Evolutionary conservation across 345 rosid species (phyloP).

Genomic region (Citrus mangshanensis): DNA sequence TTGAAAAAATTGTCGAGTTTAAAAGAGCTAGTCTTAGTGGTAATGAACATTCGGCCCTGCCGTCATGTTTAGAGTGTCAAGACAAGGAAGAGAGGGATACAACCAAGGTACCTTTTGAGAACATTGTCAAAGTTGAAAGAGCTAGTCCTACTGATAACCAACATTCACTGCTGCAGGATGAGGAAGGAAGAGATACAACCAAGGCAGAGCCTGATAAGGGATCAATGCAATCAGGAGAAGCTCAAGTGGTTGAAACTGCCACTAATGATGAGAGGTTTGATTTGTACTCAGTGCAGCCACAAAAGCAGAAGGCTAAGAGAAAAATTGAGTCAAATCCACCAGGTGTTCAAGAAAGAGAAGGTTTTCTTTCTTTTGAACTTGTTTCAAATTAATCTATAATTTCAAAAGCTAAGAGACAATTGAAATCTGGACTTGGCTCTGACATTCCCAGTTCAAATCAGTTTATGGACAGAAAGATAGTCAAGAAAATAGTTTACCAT

Average conservation of each 20-base stretch:
- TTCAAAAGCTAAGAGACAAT: too few relatives aligned
- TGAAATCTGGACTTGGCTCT: too few relatives aligned
- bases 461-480: constrained; percentile 21
- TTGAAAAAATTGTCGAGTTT: too few relatives aligned
- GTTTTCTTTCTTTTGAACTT: too few relatives aligned
- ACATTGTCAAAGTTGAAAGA: constrained; percentile 2
- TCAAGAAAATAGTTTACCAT: constrained; percentile 21
- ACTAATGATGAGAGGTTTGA: constrained; percentile 24
- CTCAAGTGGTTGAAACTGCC: constrained; percentile 26
- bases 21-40: background rate
- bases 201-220: constrained; percentile 18
- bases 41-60: too few relatives aligned
- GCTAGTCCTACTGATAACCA: too few relatives aligned
- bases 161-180: too few relatives aligned
- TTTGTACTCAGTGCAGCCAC: constrained; percentile 20
- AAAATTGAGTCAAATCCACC: constrained; percentile 15
- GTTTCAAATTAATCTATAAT: too few relatives aligned
- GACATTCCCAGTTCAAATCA: constrained; percentile 15
- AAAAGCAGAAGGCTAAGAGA: constrained; percentile 28
- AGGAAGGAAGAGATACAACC: constrained; percentile 15
- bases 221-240: constrained; percentile 9
- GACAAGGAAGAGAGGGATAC: constrained; percentile 7
- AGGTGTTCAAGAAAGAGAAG: background rate
- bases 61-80: too few relatives aligned
- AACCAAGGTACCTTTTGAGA: background rate